phyloP scores from a whole-genome alignment of 495 filamentous ascomycete genomes.

The Daldinia grandis region DNA sequence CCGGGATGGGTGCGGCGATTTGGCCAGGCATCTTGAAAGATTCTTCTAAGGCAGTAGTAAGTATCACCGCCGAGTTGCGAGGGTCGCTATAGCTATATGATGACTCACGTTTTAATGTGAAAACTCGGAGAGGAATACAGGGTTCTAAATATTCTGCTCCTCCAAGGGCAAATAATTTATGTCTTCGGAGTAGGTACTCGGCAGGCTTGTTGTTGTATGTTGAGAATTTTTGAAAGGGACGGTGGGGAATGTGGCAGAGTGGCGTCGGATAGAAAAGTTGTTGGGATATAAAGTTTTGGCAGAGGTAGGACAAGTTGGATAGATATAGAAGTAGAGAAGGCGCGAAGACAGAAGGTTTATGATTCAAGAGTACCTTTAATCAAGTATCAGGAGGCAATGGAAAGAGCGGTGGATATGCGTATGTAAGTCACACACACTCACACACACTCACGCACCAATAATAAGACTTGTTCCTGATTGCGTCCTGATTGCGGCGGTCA shows the following conservation, averaged over 20 bases:
- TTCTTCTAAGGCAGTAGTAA: constrained; percentile 21
- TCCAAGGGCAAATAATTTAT: constrained; percentile 13
- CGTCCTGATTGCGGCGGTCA: constrained; percentile 23
- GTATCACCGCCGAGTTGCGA: neutral
- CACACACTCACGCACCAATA: constrained; percentile 19
- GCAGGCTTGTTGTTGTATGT: constrained; percentile 25
- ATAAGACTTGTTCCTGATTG: constrained; percentile 24
- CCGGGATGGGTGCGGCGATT: constrained; percentile 55
- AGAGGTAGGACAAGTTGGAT: constrained; percentile 4
- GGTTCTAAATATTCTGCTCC: neutral
- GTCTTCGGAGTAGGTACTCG: constrained; percentile 19
- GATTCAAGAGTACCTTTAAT: constrained; percentile 16
- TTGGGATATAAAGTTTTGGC: constrained; percentile 16
- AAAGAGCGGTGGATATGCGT: constrained; percentile 41
- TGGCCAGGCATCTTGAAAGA: constrained; percentile 55
- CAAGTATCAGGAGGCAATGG: constrained; percentile 23
- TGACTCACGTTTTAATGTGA: constrained; percentile 19
- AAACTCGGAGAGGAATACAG: neutral
- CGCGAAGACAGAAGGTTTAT: neutral
- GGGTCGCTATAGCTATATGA: neutral
- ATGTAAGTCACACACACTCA: constrained; percentile 18
- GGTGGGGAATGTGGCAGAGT: neutral
- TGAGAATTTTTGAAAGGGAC: constrained; percentile 8
- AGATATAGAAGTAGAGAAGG: constrained; percentile 31
- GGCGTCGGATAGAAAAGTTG: constrained; percentile 4